Percentiles rank a stretch among this genome's conserved stretches.
phyloP scores from a whole-genome alignment of 2,329 filamentous ascomycete species.

The Aspergillus jensenii region DNA sequence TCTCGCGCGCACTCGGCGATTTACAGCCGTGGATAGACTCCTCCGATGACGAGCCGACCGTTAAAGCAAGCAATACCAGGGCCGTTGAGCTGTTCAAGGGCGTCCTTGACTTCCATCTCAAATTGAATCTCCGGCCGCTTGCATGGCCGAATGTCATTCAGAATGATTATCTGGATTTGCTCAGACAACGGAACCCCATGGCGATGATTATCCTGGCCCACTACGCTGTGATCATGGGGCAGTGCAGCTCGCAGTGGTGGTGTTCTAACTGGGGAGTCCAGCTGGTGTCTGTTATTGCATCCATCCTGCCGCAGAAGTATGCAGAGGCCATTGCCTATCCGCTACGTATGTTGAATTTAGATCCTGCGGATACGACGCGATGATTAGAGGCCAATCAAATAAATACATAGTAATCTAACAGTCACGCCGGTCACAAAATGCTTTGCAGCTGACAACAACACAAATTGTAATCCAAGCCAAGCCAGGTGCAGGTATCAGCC shows the following conservation, averaged over 20 bases:
- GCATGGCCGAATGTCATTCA: not conserved
- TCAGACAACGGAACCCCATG: not conserved
- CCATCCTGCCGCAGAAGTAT: not conserved
- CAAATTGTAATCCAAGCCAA: not conserved
- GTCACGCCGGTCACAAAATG: too few relatives aligned
- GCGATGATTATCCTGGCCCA: not conserved
- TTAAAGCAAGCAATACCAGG: not conserved
- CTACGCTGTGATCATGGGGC: not conserved
- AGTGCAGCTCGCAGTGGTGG: not conserved
- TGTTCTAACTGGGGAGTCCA: not conserved
- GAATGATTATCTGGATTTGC: not conserved
- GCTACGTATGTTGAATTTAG: not conserved
- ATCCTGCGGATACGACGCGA: too few relatives aligned
- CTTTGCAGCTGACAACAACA: not conserved
- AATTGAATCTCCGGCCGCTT: not conserved
- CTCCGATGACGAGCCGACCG: not conserved
- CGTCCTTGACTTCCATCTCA: not conserved
- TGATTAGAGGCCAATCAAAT: not conserved
- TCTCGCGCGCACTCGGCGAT: not conserved
- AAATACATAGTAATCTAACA: not conserved
- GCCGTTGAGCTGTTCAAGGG: not conserved
- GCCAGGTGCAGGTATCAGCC: too few relatives aligned
- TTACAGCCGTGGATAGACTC: not conserved
- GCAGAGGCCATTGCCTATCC: not conserved
- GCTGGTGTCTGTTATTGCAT: not conserved